Percentiles rank a stretch among this genome's conserved stretches.
Evolutionary conservation across 2,329 filamentous ascomycete genomes (phyloP).

Genomic region (Simplicillium aogashimaense): DNA sequence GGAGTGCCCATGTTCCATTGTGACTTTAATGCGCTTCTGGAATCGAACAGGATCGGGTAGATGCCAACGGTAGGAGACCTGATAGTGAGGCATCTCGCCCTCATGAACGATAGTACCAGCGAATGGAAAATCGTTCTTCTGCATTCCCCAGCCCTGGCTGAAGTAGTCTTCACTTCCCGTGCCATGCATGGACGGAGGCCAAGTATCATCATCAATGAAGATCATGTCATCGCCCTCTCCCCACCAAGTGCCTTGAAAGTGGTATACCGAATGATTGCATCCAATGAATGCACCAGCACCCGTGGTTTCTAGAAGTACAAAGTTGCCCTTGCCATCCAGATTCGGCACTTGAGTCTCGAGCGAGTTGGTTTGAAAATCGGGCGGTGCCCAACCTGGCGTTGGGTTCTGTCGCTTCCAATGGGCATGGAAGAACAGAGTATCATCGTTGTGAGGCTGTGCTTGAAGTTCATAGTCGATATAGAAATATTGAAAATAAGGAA

Average conservation of each 20-base stretch:
- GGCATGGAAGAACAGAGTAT: slow-evolving; percentile 22
- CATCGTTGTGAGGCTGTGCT: slow-evolving; percentile 13
- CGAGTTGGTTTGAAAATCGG: slow-evolving; percentile 19
- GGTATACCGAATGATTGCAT: slow-evolving; percentile 20
- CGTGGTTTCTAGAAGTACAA: slow-evolving; percentile 19
- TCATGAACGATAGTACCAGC: slow-evolving; percentile 22
- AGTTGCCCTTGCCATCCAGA: slow-evolving; percentile 17
- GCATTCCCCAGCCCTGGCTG: slow-evolving; percentile 23
- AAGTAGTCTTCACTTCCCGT: slow-evolving; percentile 23
- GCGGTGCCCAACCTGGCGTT: slow-evolving; percentile 21
- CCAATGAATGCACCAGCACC: slow-evolving; percentile 20
- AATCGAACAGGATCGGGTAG: slow-evolving; percentile 21
- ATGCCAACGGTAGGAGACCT: slow-evolving; percentile 22
- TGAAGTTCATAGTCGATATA: slow-evolving; percentile 23
- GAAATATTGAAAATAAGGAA: slow-evolving; percentile 23
- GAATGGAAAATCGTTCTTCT: slow-evolving; percentile 22
- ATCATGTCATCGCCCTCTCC: slow-evolving; percentile 24
- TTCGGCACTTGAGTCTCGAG: slow-evolving; percentile 21
- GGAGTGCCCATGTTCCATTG: slow-evolving; percentile 17
- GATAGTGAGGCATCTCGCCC: slow-evolving; percentile 19
- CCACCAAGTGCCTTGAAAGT: slow-evolving; percentile 23
- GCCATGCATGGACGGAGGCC: slow-evolving; percentile 22
- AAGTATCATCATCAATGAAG: slow-evolving; percentile 23
- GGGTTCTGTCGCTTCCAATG: slow-evolving; percentile 22
- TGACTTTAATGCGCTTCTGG: slow-evolving; percentile 17